phyloP scores from a whole-genome alignment of 192 early-diverging fungal species.

The Mortierella hygrophila region DNA sequence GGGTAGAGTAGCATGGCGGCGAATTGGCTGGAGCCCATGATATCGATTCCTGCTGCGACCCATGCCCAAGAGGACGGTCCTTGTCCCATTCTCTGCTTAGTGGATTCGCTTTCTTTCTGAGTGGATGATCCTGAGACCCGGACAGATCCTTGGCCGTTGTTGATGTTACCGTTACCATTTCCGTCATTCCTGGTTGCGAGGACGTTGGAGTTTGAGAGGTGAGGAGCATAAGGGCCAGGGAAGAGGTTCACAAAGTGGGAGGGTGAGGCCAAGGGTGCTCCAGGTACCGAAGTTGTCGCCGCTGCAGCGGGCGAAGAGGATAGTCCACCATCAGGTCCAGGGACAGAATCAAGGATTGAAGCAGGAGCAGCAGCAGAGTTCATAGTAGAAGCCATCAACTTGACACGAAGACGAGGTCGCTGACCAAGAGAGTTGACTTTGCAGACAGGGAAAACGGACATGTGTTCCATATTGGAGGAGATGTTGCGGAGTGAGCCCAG shows the following conservation, averaged over 20 bases:
- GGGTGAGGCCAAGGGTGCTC: conserved; percentile 8
- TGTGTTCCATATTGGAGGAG: conserved; percentile 26
- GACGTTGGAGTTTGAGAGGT: conserved; percentile 25
- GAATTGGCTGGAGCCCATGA: conserved; percentile 42
- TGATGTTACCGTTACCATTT: neutral
- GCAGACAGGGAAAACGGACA: conserved; percentile 43
- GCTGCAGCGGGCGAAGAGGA: neutral
- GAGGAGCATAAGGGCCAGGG: conserved; percentile 44
- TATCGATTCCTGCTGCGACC: conserved; percentile 32
- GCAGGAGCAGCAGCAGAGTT: neutral
- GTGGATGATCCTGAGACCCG: neutral
- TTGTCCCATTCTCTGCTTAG: neutral
- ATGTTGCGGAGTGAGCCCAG: conserved; percentile 18
- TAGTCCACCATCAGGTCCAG: neutral
- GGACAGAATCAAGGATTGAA: neutral
- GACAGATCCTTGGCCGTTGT: neutral
- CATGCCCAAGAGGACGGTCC: conserved; percentile 22
- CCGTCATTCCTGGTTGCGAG: conserved; percentile 1
- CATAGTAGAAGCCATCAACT: neutral
- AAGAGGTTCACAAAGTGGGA: conserved; percentile 31
- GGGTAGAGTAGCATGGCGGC: conserved; percentile 54
- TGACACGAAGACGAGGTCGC: neutral
- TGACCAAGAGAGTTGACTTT: conserved; percentile 20
- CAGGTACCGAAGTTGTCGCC: neutral
- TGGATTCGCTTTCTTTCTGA: neutral